Evolutionary conservation across 345 rosid genomes (phyloP), one percentile per base, ranked within the genome.

Genomic region (Gossypium raimondii): DNA sequence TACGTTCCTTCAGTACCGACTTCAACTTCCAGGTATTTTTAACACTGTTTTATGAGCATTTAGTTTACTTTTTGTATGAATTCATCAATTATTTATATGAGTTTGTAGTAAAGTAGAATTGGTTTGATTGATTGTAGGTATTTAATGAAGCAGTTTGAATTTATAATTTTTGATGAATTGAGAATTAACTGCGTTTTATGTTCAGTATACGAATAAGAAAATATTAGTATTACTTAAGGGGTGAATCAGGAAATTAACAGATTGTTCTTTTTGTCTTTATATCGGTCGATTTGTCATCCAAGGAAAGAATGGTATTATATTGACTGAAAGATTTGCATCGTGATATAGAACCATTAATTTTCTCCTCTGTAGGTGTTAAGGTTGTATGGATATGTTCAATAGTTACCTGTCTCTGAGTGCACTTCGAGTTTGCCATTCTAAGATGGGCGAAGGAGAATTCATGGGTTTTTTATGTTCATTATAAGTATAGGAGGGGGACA

Each of bases 1-100:
- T 85, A 81, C 67, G 80, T 79, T 68, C 86, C 89, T 63, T 29
- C 83, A 5, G 58, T 72, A 53, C 67, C 92, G 11, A 76, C 64
- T 73, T 81, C 86, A n/a, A 88, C 74, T 82, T 73, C 82, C 73
- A 77, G 78, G 92, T 88, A 76, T 70, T 27, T 25, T 61, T 61
- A 25, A 7, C 43, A 3, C 8, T 29, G 24, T 7, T 47, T 29
- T 25, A 29, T 61, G 44, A 7, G 44, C 66, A 29, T 38, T 9
- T 53, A 12, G 7, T 6, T 8, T 12, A 9, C 9, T 60, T 67
- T 3, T 67, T 24, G 41, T 67, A 5, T 4, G 29, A 67, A 45
- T 47, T 48, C 14, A 47, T 67, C 29, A 67, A 24, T 67, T 48
- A 68, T 7, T 14, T 48, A 47, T 68, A 20, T 48, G 0, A 25